Base-by-base conservation (phyloP, 2,329 filamentous ascomycete species). In the Escovopsis sp. region DNA sequence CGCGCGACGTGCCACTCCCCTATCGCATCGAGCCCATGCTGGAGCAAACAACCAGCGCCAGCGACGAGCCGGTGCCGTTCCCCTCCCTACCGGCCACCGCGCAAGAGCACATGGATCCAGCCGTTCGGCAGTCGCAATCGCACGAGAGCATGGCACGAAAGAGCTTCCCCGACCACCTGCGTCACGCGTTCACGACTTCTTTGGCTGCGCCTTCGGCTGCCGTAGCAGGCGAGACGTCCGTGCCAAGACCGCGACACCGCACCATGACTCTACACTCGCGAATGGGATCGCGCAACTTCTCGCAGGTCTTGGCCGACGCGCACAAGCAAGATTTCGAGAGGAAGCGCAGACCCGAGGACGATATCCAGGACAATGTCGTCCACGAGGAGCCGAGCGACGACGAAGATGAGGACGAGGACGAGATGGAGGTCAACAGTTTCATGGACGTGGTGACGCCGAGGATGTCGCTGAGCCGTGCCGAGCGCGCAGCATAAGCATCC, bases 261-360 rank as follows among this genome's bases (percentile, higher is more conserved):
- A 35, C 55, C 1, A 54, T 58, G 15, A 48, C 54, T 1, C 35
- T 45, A 6, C 4, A 17, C 17, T 31, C 28, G 7, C 8, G 15
- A 17, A 11, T 11, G 1, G 27, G 37, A 16, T 45, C 34, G 37
- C 57, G 56, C 14, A 57, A 58, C 1, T 65, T 75, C 37, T 62
- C 65, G 5, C 73, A 68, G 12, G 75, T 86, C n/a, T 66, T 94
- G 45, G 80, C 84, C 4, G 70, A 78, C 41, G 88, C 88, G 5
- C 90, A 96, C 54, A 79, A 73, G 41, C 80, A 93, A 54, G 88
- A 96, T 58, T 96, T 94, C 53, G 82, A 92, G 58, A 80, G 90
- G 61, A 81, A 74, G 53, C 69, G 73, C 42, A 58, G 53, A 45
- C 56, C 57, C n/a, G 51, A 49, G 16, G 44, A 50, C 21, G 46